These are phyloP conservation scores for Colletotrichum sojae DNA, from an alignment of 2,329 filamentous ascomycete species.

Conservation along the genomic window DNA sequence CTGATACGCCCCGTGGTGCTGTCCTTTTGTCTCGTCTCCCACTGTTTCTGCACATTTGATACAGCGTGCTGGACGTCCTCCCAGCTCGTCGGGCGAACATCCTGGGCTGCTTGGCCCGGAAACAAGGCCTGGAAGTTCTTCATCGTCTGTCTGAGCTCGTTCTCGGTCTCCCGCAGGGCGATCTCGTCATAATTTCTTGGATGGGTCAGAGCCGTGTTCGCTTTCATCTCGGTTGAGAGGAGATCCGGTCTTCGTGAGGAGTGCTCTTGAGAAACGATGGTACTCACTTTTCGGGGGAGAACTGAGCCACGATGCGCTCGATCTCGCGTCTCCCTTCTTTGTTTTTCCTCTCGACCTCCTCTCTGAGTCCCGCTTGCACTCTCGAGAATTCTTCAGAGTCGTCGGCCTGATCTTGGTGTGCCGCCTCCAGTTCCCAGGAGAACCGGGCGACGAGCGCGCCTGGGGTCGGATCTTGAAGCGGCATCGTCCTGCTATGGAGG, in stretches of 20 bases:
- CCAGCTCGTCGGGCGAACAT: neutral
- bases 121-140: neutral
- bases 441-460: neutral
- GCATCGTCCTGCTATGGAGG: neutral
- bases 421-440: neutral
- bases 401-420: neutral
- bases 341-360: neutral
- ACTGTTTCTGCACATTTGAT: slow-evolving; percentile 5
- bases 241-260: no score
- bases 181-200: slow-evolving; percentile 5
- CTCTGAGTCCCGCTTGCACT: neutral
- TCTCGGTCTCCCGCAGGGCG: neutral
- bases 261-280: neutral
- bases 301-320: neutral
- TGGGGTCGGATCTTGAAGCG: neutral
- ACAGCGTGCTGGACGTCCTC: neutral
- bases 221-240: no score
- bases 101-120: neutral
- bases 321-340: neutral
- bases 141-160: neutral
- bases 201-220: neutral
- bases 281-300: neutral
- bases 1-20: slow-evolving; percentile 26
- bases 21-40: slow-evolving; percentile 31
- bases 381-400: neutral